These are phyloP conservation scores for Elsinoe fawcettii DNA, from an alignment of 2,329 filamentous ascomycete species.

Conservation along the genomic window DNA sequence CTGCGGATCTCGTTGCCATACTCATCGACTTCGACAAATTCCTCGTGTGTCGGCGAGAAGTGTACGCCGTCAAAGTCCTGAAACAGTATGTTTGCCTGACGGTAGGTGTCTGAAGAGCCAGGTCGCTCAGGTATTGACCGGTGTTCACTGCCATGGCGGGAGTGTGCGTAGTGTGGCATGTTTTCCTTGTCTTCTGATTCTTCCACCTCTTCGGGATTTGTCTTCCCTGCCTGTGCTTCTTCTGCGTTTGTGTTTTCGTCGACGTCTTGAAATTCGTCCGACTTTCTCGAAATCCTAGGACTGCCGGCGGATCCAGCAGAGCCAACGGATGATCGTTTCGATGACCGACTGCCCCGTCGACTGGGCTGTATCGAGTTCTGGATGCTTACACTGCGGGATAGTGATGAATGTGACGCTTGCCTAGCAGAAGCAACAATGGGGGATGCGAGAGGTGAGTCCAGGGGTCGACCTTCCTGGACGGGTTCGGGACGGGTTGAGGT, in stretches of 20 bases:
- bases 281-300: background rate
- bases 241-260: background rate
- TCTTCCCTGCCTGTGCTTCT: background rate
- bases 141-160: constrained; percentile 6
- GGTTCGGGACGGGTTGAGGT: constrained; percentile 31
- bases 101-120: constrained; percentile 52
- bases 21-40: constrained; percentile 28
- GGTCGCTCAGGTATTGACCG: constrained; percentile 34
- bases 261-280: background rate
- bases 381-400: constrained; percentile 15
- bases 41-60: constrained; percentile 50
- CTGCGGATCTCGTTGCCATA: constrained; percentile 28
- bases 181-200: constrained; percentile 10
- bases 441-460: constrained; percentile 28
- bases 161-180: constrained; percentile 3
- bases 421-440: constrained; percentile 11
- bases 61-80: constrained; percentile 77
- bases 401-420: constrained; percentile 18
- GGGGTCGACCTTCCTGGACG: constrained; percentile 28
- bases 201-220: background rate
- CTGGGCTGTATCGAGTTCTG: constrained; percentile 11
- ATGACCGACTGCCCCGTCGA: constrained; percentile 11
- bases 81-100: constrained; percentile 61
- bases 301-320: background rate
- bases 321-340: background rate